Conservation (phyloP, 345 rosid species). For the Pugionium cornutum region DNA sequence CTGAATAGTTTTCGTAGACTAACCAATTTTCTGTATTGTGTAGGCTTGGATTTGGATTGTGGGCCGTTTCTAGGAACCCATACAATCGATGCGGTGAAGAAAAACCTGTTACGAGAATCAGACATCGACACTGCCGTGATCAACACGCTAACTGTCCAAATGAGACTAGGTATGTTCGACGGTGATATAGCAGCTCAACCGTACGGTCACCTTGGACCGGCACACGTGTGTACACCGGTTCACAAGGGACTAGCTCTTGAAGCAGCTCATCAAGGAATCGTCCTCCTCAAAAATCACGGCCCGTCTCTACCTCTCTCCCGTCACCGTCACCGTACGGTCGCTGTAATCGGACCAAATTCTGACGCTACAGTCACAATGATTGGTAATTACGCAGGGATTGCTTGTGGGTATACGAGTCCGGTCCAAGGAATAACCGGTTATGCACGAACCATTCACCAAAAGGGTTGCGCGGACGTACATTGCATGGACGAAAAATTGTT, state of each 20-base stretch:
- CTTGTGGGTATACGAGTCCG: conserved; percentile 76
- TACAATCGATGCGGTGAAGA: conserved; percentile 52
- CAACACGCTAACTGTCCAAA: conserved; percentile 74
- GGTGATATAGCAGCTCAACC: conserved; percentile 63
- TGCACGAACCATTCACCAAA: conserved; percentile 48
- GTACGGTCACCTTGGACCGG: conserved; percentile 64
- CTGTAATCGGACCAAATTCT: conserved; percentile 83
- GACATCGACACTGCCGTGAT: conserved; percentile 62
- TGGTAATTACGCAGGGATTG: conserved; percentile 94
- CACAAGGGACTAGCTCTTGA: conserved; percentile 84
- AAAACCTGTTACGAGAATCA: conserved; percentile 51
- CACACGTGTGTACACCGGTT: conserved; percentile 70
- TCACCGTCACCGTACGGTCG: conserved; percentile 53
- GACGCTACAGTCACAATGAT: conserved; percentile 79
- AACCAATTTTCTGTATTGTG: conserved; percentile 17
- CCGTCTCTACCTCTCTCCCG: conserved; percentile 64
- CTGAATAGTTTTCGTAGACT: no score
- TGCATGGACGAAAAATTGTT: conserved; percentile 58
- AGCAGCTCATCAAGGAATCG: conserved; percentile 90
- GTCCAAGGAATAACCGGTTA: conserved; percentile 64
- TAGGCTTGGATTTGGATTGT: conserved; percentile 92
- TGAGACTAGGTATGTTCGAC: conserved; percentile 90
- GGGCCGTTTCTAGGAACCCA: conserved; percentile 65
- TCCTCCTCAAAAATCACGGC: conserved; percentile 70
- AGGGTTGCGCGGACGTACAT: conserved; percentile 67